Conservation (phyloP, 2,329 filamentous ascomycete genomes). For the Cadophora malorum region DNA sequence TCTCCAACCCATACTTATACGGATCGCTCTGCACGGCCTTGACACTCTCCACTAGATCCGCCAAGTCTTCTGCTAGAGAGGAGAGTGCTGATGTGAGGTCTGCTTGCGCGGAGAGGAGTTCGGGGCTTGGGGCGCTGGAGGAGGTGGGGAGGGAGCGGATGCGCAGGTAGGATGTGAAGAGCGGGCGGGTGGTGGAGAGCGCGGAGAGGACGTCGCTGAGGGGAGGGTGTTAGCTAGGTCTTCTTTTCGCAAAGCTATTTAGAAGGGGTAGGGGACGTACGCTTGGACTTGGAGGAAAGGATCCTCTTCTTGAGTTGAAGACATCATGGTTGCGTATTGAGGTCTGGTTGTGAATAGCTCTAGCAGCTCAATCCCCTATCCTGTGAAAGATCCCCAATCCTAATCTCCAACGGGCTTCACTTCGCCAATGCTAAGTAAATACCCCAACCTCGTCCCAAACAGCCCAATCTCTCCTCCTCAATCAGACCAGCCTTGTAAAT, state of each 20-base stretch:
- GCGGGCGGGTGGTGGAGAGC: constrained; percentile 78
- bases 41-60: constrained; percentile 87
- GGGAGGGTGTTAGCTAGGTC: constrained; percentile 27
- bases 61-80: constrained; percentile 80
- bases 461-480: not conserved
- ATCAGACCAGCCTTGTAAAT: not conserved
- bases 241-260: no score
- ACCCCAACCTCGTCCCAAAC: not conserved
- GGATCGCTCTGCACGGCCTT: constrained; percentile 80
- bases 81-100: constrained; percentile 72
- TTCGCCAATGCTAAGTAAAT: not conserved
- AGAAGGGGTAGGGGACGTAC: constrained; percentile 54
- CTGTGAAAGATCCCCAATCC: not conserved
- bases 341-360: not conserved
- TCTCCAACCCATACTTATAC: constrained; percentile 75
- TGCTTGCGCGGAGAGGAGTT: constrained; percentile 78
- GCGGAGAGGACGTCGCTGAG: constrained; percentile 85
- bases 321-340: constrained; percentile 61
- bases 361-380: not conserved
- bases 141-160: constrained; percentile 85
- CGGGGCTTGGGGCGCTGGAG: constrained; percentile 64
- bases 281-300: constrained; percentile 76
- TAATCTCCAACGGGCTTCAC: not conserved
- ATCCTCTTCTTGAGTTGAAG: constrained; percentile 70
- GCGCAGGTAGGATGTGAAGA: constrained; percentile 94